A percentile compares a stretch with the other conserved stretches of the same genome.
These are phyloP conservation scores for Leishmania lainsoni DNA, from an alignment of 208 protist genomes.

Conservation along the genomic window DNA sequence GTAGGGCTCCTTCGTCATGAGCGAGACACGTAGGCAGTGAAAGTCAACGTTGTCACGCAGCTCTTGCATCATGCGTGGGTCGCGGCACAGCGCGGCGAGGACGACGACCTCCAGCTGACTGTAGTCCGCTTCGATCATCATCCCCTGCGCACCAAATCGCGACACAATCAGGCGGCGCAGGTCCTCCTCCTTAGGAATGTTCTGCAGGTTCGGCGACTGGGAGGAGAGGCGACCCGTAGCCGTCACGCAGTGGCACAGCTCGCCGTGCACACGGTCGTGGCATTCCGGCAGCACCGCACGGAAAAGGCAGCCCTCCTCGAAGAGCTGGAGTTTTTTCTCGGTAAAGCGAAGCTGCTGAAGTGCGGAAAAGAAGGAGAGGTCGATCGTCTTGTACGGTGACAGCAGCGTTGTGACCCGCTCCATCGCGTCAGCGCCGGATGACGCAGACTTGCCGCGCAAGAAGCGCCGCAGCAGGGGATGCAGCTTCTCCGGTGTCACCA, in stretches of 20 bases:
- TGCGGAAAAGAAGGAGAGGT: conserved; percentile 88
- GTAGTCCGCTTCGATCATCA: conserved; percentile 93
- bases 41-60: conserved; percentile 88
- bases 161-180: conserved; percentile 81
- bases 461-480: conserved; percentile 69
- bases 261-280: conserved; percentile 84
- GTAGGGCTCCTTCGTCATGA: conserved; percentile 92
- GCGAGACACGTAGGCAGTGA: conserved; percentile 85
- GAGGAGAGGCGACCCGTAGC: conserved; percentile 88
- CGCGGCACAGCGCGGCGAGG: conserved; percentile 85
- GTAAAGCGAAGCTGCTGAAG: conserved; percentile 91
- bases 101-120: conserved; percentile 91
- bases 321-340: conserved; percentile 91
- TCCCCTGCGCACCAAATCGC: conserved; percentile 78
- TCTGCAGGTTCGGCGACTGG: conserved; percentile 90
- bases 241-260: conserved; percentile 90
- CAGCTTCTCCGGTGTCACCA: conserved; percentile 75
- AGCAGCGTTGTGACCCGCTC: conserved; percentile 87
- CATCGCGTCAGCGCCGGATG: conserved; percentile 85
- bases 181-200: conserved; percentile 88
- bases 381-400: conserved; percentile 76
- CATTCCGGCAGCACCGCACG: conserved; percentile 86
- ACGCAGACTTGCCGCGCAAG: conserved; percentile 65
- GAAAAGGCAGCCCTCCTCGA: conserved; percentile 89
- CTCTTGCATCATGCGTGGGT: conserved; percentile 88